Evolutionary conservation across 257 asterid species (phyloP).

Genomic region (Mentha longifolia): DNA sequence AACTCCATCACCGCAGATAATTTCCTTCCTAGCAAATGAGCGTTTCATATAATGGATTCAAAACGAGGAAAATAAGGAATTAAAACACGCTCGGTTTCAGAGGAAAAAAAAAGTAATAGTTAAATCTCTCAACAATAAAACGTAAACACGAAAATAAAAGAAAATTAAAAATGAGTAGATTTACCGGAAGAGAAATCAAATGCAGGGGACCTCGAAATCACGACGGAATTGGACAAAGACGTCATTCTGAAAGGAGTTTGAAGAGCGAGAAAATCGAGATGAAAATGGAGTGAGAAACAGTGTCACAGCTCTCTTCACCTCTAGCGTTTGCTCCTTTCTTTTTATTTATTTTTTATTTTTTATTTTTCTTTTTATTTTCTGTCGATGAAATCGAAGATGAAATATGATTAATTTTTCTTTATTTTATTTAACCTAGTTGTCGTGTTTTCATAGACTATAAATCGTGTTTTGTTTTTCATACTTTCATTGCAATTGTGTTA

Average conservation of each 20-base stretch:
- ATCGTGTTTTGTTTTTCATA: no score
- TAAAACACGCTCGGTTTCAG: no score
- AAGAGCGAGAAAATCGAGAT: constrained; percentile 39
- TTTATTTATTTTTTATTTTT: no score
- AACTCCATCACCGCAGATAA: constrained; percentile 10
- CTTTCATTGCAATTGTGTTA: no score
- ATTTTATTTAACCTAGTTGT: not conserved
- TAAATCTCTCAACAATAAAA: not conserved
- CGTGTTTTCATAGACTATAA: not conserved
- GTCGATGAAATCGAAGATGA: constrained; percentile 44
- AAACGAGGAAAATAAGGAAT: not conserved
- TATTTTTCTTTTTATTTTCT: not conserved
- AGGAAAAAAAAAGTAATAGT: no score
- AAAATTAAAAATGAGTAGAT: not conserved
- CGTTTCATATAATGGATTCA: not conserved
- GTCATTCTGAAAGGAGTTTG: constrained; percentile 38
- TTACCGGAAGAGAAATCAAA: constrained; percentile 48
- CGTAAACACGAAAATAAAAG: not conserved
- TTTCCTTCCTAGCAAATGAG: not conserved
- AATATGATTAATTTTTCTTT: not conserved
- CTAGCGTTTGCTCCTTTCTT: not conserved
- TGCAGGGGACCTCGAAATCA: constrained; percentile 37
- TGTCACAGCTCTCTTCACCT: not conserved
- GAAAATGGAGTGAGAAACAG: constrained; percentile 16
- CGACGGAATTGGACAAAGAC: constrained; percentile 44